Base-by-base conservation (phyloP, 768 basidiomycete genomes). In the Clavulina sp. region DNA sequence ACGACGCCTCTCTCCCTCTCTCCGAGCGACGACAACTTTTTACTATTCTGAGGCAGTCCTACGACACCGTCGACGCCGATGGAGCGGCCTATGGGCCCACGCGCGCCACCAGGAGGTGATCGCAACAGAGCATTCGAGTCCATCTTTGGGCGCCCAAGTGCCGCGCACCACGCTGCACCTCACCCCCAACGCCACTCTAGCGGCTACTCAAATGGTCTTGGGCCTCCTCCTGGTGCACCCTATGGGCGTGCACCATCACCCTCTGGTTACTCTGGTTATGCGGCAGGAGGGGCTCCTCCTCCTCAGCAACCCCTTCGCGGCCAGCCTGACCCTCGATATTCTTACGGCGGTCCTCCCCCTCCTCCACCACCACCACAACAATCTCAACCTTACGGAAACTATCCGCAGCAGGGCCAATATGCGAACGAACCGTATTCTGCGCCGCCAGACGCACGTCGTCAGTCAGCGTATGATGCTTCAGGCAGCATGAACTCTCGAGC, bases 41-140 rank as follows among this genome's bases (percentile, higher is more conserved):
- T n/a, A n/a, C n/a, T n/a, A n/a, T n/a, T n/a, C n/a, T n/a, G n/a
- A n/a, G n/a, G n/a, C n/a, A n/a, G n/a, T n/a, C n/a, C n/a, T n/a
- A n/a, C n/a, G n/a, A n/a, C n/a, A n/a, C n/a, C n/a, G n/a, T n/a
- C n/a, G 41, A 53, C 26, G 50, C 34, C n/a, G 41, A 74, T 74
- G 73, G 73, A 75, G 58, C 67, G 70, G 57, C 73, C 73, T 54
- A 62, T 75, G 59, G 82, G 81, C 48, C 80, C 81, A 66, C 64
- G 72, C 50, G 65, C 67, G 53, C 70, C 71, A 41, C 81, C 55
- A n/a, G 53, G 24, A 26, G 52, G 32, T n/a, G 44, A 85, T 62
- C 80, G 85, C 50, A 69, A 76, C 65, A 75, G 78, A 51, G 85
- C 85, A 43, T 89, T 86, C 69, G 82, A 87, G 65, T 76, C 80